phyloP scores from a whole-genome alignment of 306 rosid genomes.

The Vachellia collinsii region DNA sequence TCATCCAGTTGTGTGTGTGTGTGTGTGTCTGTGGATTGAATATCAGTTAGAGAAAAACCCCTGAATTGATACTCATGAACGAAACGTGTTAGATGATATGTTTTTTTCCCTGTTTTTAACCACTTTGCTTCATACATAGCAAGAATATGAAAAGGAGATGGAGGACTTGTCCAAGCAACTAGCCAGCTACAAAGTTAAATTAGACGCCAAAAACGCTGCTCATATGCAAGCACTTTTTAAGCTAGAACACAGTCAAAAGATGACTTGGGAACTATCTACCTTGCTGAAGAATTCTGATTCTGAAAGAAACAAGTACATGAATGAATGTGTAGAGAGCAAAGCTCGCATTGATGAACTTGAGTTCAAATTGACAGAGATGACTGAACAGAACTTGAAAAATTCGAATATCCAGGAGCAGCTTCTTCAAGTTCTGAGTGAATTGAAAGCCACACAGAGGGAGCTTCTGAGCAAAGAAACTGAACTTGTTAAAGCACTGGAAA shows the following conservation, averaged over 20 bases:
- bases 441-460: slow-evolving; percentile 57
- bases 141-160: slow-evolving; percentile 57
- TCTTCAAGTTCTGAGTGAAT: slow-evolving; percentile 44
- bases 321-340: slow-evolving; percentile 44
- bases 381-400: slow-evolving; percentile 44
- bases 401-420: slow-evolving; percentile 50
- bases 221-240: slow-evolving; percentile 66
- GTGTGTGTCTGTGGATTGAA: no score
- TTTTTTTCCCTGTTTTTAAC: slow-evolving; percentile 7
- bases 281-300: slow-evolving; percentile 55
- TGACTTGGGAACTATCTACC: slow-evolving; percentile 55
- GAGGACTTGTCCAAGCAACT: slow-evolving; percentile 65
- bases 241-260: slow-evolving; percentile 59
- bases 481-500: slow-evolving; percentile 45
- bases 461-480: slow-evolving; percentile 61
- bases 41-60: neutral
- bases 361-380: slow-evolving; percentile 54
- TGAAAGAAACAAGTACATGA: slow-evolving; percentile 55
- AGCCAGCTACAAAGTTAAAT: slow-evolving; percentile 67
- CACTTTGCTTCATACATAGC: slow-evolving; percentile 27
- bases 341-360: slow-evolving; percentile 46
- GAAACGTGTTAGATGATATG: slow-evolving; percentile 3
- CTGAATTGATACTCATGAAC: neutral
- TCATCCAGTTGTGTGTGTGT: neutral
- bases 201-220: slow-evolving; percentile 76